Conservation (phyloP, 2,329 filamentous ascomycete genomes). For the Aspergillus arachidicola region DNA sequence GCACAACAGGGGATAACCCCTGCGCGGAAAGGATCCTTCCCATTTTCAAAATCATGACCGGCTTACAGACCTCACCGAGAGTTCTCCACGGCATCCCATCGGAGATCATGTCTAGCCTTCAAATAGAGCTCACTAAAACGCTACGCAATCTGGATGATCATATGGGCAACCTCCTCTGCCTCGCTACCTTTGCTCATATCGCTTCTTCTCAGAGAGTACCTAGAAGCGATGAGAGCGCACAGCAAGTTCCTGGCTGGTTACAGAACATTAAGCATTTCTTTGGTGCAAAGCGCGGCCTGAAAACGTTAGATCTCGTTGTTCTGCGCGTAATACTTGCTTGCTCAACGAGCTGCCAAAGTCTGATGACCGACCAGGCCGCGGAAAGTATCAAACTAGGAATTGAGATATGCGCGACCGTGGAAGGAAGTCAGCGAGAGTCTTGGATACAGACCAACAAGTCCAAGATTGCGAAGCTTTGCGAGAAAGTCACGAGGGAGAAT, state of each 20-base stretch:
- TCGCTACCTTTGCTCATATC: constrained; percentile 44
- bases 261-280: constrained; percentile 43
- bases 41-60: constrained; percentile 36
- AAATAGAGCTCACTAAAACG: constrained; percentile 39
- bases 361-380: constrained; percentile 30
- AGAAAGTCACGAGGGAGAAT: constrained; percentile 37
- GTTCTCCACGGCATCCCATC: constrained; percentile 33
- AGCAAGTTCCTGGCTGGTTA: constrained; percentile 32
- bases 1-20: constrained; percentile 31
- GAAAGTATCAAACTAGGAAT: constrained; percentile 41
- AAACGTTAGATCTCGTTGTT: constrained; percentile 46
- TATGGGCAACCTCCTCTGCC: constrained; percentile 43
- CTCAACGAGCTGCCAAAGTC: constrained; percentile 36
- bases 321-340: constrained; percentile 43
- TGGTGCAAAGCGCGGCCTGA: constrained; percentile 39
- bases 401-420: constrained; percentile 38
- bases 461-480: constrained; percentile 42
- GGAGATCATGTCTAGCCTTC: constrained; percentile 39
- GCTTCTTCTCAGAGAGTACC: constrained; percentile 20
- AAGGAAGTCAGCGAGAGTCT: constrained; percentile 31
- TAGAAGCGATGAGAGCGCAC: constrained; percentile 17
- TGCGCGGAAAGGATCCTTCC: constrained; percentile 36
- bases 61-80: constrained; percentile 29
- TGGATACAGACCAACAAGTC: constrained; percentile 38
- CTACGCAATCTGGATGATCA: constrained; percentile 44